Evolutionary conservation across 305 asterid genomes (phyloP), one percentile per base, ranked within the genome.

Genomic region (Fraxinus nigra): DNA sequence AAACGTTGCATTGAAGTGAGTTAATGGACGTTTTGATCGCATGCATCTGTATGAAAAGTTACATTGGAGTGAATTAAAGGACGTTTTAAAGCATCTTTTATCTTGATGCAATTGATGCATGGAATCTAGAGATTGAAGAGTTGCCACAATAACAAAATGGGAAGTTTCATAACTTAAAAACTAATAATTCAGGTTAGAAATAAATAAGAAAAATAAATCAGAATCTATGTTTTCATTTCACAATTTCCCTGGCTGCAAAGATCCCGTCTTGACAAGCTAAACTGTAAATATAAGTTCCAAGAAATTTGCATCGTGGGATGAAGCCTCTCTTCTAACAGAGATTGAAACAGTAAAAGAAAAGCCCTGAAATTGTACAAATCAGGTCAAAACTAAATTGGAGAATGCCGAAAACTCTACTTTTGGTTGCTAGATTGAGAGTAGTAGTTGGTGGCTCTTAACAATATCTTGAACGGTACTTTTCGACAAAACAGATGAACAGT

Each of bases 231-330:
- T 59, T 59, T 59, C 69, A 1, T 59, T 20, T 59, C 69, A 59
- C 69, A 28, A 59, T 18, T 20, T 20, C 28, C 28, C 0, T 0
- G 1, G 69, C 69, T 20, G 14, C 69, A 59, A 20, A 8, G 11
- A 20, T 7, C 28, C 7, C 10, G 1, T 8, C 4, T n/a, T 7
- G 4, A 7, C 28, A 3, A 59, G 69, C 80, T 56, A 77, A 77
- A 77, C 20, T 78, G 73, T 56, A 43, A 56, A 51, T 51, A 77
- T 7, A 70, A 59, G 18, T 59, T 76, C 70, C 70, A 76, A 46
- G 79, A 13, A 16, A 28, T 8, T 24, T 48, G 40, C 46, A 9
- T 59, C 14, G 1, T 18, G 26, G 26, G 67, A 56, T 56, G 67
- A 56, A n/a, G 20, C 0, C 28, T 56, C 26, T 56, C 67, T 56